Base-by-base conservation (phyloP, 179 eudicot genomes). In the Camellia oleifera region DNA sequence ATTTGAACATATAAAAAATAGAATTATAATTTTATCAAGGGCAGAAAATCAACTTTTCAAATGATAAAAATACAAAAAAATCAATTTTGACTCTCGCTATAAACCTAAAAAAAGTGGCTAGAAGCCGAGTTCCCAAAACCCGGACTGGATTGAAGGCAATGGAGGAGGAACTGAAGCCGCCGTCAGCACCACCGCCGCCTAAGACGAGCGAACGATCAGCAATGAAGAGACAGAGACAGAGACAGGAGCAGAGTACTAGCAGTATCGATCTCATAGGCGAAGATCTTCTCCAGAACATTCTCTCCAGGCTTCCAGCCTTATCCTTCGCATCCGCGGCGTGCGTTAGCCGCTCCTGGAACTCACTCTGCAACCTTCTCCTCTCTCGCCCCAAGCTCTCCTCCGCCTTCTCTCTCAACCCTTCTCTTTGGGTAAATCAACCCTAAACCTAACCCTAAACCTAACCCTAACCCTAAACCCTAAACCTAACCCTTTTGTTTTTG, bases 261-360 rank as follows among this genome's bases (percentile, higher is more conserved):
- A 56, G 67, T 9, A 80, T 86, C 63, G 87, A 89, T 50, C 58
- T 76, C 13, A 74, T 93, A 1, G 91, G 88, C 50, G 88, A 91
- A 26, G 93, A 94, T 62, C 82, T 94, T 72, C 85, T 92, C 6
- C 85, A 88, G 54, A 87, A 66, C 83, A 82, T 94, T 40, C 86
- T 94, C 32, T 57, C 80, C 18, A 92, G 89, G 81, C 83, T 96
- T 2, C 94, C 97, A 0, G 99, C 98, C 0, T 44, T 76, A 74
- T 83, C 93, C 69, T 94, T 92, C 85, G 97, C 96, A 7, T 90
- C 85, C 10, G 98, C 99, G 2, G 86, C 98, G 44, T 92, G 96
- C 78, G 98, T 96, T n/a, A 91, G 80, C 88, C 95, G 88, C 74
- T 62, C 88, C 0, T 96, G 98, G 99, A 89, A 88, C 52, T 15